phyloP scores from a whole-genome alignment of 495 filamentous ascomycete species.

The Aspergillus asperescens region DNA sequence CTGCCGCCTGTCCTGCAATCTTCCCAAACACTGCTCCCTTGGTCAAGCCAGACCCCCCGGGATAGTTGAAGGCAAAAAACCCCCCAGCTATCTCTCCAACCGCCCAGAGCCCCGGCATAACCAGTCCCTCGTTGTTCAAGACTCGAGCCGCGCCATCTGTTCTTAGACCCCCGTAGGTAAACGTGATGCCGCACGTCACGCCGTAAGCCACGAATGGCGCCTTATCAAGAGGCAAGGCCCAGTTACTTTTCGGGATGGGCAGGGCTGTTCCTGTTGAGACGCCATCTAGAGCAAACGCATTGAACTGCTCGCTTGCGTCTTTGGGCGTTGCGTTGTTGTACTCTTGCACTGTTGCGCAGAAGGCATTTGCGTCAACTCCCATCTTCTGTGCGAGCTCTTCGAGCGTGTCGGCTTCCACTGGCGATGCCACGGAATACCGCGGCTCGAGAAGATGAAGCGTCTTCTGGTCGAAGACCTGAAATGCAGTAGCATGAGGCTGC shows the following conservation, averaged over 20 bases:
- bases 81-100: constrained; percentile 7
- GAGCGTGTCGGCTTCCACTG: background rate
- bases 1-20: constrained; percentile 3
- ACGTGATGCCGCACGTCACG: constrained; percentile 9
- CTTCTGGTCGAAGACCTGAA: background rate
- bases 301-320: background rate
- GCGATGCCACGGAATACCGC: background rate
- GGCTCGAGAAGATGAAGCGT: background rate
- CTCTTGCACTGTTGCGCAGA: background rate
- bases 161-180: constrained; percentile 5
- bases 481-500: background rate
- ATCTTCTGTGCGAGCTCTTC: background rate
- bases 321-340: background rate
- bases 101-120: constrained; percentile 6
- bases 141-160: background rate
- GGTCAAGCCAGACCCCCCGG: constrained; percentile 8
- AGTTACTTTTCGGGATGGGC: background rate
- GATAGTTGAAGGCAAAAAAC: constrained; percentile 11
- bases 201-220: constrained; percentile 5
- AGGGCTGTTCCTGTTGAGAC: background rate
- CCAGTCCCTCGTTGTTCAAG: constrained; percentile 1
- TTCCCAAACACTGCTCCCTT: constrained; percentile 12
- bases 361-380: background rate
- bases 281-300: background rate
- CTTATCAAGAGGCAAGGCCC: background rate